These are phyloP conservation scores for Infundibulicybe gibba DNA, from an alignment of 768 basidiomycete species.

Conservation along the genomic window DNA sequence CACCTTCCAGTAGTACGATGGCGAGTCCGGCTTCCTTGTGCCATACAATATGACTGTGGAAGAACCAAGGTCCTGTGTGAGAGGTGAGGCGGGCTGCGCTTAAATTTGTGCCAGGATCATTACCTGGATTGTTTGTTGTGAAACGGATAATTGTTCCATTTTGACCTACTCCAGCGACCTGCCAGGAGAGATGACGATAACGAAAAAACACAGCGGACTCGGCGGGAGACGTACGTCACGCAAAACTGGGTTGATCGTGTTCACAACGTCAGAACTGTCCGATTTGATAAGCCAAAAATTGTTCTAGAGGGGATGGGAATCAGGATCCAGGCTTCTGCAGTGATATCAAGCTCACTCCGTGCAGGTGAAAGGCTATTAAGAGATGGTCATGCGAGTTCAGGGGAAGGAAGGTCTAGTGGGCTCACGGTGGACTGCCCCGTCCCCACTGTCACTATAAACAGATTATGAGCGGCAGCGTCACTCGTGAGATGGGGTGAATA, in stretches of 20 bases:
- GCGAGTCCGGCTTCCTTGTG: slow-evolving; percentile 38
- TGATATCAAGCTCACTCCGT: slow-evolving; percentile 16
- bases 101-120: neutral
- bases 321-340: neutral
- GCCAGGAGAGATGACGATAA: neutral
- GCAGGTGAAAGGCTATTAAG: slow-evolving; percentile 23
- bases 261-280: slow-evolving; percentile 21
- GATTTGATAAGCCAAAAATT: slow-evolving; percentile 38
- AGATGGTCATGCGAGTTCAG: neutral
- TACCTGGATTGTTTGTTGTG: slow-evolving; percentile 18
- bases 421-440: slow-evolving; percentile 18
- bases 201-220: no score
- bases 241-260: slow-evolving; percentile 43
- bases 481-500: neutral
- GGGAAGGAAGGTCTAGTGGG: neutral
- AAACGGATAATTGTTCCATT: slow-evolving; percentile 20
- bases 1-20: slow-evolving; percentile 31
- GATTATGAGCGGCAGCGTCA: neutral
- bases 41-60: slow-evolving; percentile 33
- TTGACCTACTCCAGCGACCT: slow-evolving; percentile 16
- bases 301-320: slow-evolving; percentile 19
- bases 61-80: slow-evolving; percentile 16
- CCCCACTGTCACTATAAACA: slow-evolving; percentile 17
- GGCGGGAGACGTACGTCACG: slow-evolving; percentile 13
- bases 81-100: no score